A percentile compares a stretch with the other conserved stretches of the same genome.
These are phyloP conservation scores for Fennellomyces sp. DNA, from an alignment of 371 early-diverging fungal species.

Conservation along the genomic window DNA sequence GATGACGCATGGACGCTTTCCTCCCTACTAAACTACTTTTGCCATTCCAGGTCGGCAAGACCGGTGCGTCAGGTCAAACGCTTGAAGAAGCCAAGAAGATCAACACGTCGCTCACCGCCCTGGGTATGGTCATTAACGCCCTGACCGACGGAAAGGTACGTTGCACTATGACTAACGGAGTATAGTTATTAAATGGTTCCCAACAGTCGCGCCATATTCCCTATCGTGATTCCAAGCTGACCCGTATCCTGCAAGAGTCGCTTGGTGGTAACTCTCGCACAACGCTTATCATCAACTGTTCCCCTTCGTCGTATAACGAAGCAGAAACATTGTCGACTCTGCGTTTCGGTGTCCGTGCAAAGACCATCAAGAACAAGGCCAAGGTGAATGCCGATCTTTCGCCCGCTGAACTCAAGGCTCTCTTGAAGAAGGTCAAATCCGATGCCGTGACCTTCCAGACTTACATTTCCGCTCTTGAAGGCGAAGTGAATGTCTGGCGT, in stretches of 20 bases:
- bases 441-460: conserved; percentile 80
- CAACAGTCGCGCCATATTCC: conserved; percentile 96
- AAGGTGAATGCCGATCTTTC: conserved; percentile 95
- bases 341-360: conserved; percentile 97
- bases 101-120: conserved; percentile 96
- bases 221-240: conserved; percentile 98
- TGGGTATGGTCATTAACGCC: conserved; percentile 99
- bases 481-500: conserved; percentile 90
- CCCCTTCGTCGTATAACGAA: conserved; percentile 95
- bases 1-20: too few relatives aligned
- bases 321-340: conserved; percentile 95
- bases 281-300: conserved; percentile 96
- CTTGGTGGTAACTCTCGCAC: conserved; percentile 98
- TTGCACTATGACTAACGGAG: too few relatives aligned
- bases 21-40: too few relatives aligned
- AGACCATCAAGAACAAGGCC: conserved; percentile 98
- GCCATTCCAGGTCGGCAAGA: conserved; percentile 82
- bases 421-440: conserved; percentile 87
- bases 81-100: conserved; percentile 99
- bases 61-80: conserved; percentile 98
- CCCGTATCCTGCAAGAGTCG: conserved; percentile 98
- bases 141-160: conserved; percentile 88
- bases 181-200: too few relatives aligned
- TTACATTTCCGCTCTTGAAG: conserved; percentile 84
- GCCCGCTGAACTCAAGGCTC: conserved; percentile 89